These are phyloP conservation scores for Xylariaceae sp. DNA, from an alignment of 2,329 filamentous ascomycete species.

Conservation along the genomic window DNA sequence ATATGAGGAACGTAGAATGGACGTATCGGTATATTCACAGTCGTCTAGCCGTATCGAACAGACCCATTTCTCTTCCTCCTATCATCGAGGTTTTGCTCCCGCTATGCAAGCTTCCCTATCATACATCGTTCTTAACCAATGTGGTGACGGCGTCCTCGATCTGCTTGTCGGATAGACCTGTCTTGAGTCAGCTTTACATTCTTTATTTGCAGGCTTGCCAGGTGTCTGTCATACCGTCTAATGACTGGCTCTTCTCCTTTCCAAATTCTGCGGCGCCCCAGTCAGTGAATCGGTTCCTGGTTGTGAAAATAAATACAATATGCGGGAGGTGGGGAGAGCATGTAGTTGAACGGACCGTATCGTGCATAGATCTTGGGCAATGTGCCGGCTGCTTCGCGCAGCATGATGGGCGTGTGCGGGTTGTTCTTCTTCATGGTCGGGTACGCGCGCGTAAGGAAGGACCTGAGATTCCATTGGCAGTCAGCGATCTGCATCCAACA, in stretches of 20 bases:
- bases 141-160: slow-evolving; percentile 55
- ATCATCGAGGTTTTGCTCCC: too few species aligned
- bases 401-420: slow-evolving; percentile 86
- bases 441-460: slow-evolving; percentile 86
- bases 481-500: slow-evolving; percentile 7
- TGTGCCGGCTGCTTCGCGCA: slow-evolving; percentile 84
- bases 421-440: slow-evolving; percentile 99
- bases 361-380: slow-evolving; percentile 84
- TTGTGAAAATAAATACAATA: not conserved
- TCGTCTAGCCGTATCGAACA: too few species aligned
- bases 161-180: slow-evolving; percentile 54
- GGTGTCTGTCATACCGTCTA: slow-evolving; percentile 40
- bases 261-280: slow-evolving; percentile 42
- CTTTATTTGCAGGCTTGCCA: too few species aligned
- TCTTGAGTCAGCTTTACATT: too few species aligned
- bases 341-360: slow-evolving; percentile 63
- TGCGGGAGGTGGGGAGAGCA: not conserved
- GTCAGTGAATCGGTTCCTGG: not conserved
- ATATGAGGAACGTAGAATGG: not conserved
- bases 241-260: slow-evolving; percentile 51
- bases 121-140: slow-evolving; percentile 43
- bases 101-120: not conserved
- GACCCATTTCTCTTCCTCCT: too few species aligned
- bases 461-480: slow-evolving; percentile 46
- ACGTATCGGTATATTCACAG: too few species aligned